Conservation (phyloP, 148 eudicot genomes). For the Fagopyrum tataricum region DNA sequence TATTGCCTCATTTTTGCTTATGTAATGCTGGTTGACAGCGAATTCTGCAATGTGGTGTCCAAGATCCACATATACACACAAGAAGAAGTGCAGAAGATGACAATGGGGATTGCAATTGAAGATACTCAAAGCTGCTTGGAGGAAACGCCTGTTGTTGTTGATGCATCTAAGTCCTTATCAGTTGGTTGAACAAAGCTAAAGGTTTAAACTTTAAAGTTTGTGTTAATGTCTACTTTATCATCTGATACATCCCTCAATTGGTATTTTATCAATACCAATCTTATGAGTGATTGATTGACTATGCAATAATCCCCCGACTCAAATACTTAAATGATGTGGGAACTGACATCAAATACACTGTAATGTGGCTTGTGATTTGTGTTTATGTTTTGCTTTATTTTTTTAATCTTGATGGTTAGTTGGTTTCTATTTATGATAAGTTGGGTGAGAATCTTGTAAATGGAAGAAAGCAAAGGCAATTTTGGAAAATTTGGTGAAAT, state of each 20-base stretch:
- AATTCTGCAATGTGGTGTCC: constrained; percentile 63
- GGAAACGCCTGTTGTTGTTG: constrained; percentile 50
- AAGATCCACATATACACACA: constrained; percentile 83
- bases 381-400: not conserved
- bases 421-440: too few relatives aligned
- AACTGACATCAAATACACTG: not conserved
- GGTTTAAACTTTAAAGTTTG: not conserved
- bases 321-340: not conserved
- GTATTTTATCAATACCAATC: not conserved
- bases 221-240: too few relatives aligned
- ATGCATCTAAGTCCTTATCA: constrained; percentile 62
- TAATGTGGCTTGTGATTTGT: not conserved
- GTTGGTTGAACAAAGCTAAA: constrained; percentile 20
- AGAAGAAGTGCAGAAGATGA: constrained; percentile 87
- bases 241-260: too few relatives aligned
- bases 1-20: too few relatives aligned
- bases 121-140: constrained; percentile 85
- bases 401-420: too few relatives aligned
- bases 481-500: not conserved
- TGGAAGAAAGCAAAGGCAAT: not conserved
- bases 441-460: not conserved
- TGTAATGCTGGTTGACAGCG: constrained; percentile 36
- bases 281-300: not conserved
- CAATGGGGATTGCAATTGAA: constrained; percentile 46
- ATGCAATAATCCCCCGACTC: not conserved